Conservation (phyloP, 2,329 filamentous ascomycete genomes). For the Huntiella decipiens region DNA sequence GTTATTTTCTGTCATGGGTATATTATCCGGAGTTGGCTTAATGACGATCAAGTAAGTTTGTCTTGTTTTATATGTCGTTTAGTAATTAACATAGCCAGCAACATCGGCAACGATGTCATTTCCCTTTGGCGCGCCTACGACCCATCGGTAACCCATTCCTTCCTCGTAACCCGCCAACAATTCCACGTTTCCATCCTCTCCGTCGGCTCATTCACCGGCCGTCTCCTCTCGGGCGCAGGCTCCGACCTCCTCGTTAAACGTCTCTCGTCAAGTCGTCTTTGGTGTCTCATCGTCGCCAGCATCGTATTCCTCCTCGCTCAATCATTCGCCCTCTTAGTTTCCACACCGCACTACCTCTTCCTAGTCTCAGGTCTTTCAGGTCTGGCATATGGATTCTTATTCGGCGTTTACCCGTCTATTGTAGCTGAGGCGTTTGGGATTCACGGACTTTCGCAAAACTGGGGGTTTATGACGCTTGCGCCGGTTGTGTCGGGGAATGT, state of each 20-base stretch:
- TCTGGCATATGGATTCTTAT: slow-evolving; percentile 79
- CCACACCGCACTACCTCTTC: slow-evolving; percentile 58
- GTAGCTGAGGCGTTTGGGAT: slow-evolving; percentile 83
- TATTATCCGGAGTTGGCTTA: slow-evolving; percentile 80
- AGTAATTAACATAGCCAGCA: slow-evolving; percentile 33
- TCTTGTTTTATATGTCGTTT: not conserved
- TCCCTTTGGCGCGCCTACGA: slow-evolving; percentile 82
- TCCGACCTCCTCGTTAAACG: slow-evolving; percentile 78
- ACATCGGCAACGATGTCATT: slow-evolving; percentile 79
- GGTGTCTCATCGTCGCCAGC: slow-evolving; percentile 70
- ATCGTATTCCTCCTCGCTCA: slow-evolving; percentile 65
- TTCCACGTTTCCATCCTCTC: slow-evolving; percentile 93
- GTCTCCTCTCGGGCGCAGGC: slow-evolving; percentile 66
- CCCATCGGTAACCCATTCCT: slow-evolving; percentile 47
- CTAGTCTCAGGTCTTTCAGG: slow-evolving; percentile 70
- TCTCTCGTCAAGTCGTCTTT: slow-evolving; percentile 63
- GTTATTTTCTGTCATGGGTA: slow-evolving; percentile 66
- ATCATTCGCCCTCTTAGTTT: slow-evolving; percentile 52
- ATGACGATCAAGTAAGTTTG: slow-evolving; percentile 92
- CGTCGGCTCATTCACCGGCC: slow-evolving; percentile 64
- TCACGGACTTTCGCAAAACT: slow-evolving; percentile 77
- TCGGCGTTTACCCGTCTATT: slow-evolving; percentile 82
- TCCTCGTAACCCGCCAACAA: slow-evolving; percentile 65
- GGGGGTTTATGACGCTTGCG: slow-evolving; percentile 84
- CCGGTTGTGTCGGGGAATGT: slow-evolving; percentile 76